These are phyloP conservation scores for Byssochlamys sp. DNA, from an alignment of 2,329 filamentous ascomycete species.

Conservation along the genomic window DNA sequence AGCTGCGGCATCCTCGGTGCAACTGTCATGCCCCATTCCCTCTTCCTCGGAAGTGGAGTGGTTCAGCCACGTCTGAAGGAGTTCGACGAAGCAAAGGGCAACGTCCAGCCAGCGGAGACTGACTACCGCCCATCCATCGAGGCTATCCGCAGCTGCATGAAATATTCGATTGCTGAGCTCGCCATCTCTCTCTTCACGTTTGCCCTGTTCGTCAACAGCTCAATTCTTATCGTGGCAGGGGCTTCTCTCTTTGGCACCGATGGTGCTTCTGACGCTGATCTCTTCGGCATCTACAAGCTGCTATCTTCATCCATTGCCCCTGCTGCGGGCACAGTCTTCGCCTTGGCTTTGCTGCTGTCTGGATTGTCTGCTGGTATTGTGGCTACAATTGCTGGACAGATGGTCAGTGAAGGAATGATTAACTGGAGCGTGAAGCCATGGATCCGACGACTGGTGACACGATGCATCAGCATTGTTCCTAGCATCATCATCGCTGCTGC, in stretches of 20 bases:
- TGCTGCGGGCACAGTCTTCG: conserved; percentile 73
- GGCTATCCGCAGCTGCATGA: conserved; percentile 67
- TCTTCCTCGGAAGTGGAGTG: conserved; percentile 49
- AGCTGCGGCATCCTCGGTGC: conserved; percentile 46
- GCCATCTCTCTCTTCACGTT: conserved; percentile 68
- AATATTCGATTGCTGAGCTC: conserved; percentile 63
- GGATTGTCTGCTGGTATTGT: conserved; percentile 76
- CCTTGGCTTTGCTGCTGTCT: conserved; percentile 67
- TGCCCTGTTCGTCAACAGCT: conserved; percentile 72
- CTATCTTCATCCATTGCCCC: conserved; percentile 60
- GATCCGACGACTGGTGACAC: conserved; percentile 67
- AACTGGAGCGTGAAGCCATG: conserved; percentile 66
- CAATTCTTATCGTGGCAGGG: conserved; percentile 73
- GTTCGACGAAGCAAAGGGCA: conserved; percentile 35
- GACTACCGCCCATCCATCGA: conserved; percentile 61
- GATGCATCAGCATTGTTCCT: conserved; percentile 70
- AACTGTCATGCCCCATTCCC: conserved; percentile 53
- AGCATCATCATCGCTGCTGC: conserved; percentile 75
- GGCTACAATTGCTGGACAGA: conserved; percentile 81
- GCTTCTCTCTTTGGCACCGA: conserved; percentile 59
- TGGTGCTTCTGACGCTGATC: conserved; percentile 58
- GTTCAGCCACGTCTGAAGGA: conserved; percentile 46
- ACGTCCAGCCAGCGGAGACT: conserved; percentile 39
- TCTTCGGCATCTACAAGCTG: conserved; percentile 72
- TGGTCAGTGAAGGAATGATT: conserved; percentile 75